phyloP scores from a whole-genome alignment of 148 eudicot genomes.

The Camellia sinensis region DNA sequence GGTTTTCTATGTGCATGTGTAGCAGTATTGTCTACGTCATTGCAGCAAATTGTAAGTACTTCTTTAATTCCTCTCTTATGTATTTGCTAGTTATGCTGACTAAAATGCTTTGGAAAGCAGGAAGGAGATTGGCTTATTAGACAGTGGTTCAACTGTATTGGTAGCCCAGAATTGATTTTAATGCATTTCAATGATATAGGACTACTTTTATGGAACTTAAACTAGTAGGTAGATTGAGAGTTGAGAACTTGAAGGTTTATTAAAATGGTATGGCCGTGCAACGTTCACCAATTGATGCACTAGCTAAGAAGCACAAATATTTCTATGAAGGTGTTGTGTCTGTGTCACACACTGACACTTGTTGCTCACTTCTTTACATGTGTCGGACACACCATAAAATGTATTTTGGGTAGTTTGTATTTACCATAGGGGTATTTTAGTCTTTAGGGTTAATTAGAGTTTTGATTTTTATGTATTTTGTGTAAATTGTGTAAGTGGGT shows the following conservation, averaged over 20 bases:
- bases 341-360: no score
- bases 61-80: constrained; percentile 1
- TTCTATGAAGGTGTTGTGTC: no score
- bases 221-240: background rate
- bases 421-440: no score
- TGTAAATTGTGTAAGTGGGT: no score
- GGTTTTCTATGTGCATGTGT: constrained; percentile 75
- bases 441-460: no score
- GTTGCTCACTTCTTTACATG: no score
- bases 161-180: background rate
- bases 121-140: background rate
- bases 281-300: no score
- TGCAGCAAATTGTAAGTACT: constrained; percentile 78
- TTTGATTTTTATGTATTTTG: no score
- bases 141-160: background rate
- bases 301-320: no score
- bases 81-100: background rate
- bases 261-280: no score
- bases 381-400: no score
- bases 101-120: background rate
- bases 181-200: background rate
- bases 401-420: no score
- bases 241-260: background rate
- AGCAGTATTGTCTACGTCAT: constrained; percentile 66
- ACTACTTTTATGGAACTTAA: background rate